These are phyloP conservation scores for Penicillium crystallinum DNA, from an alignment of 495 filamentous ascomycete genomes.

Conservation along the genomic window DNA sequence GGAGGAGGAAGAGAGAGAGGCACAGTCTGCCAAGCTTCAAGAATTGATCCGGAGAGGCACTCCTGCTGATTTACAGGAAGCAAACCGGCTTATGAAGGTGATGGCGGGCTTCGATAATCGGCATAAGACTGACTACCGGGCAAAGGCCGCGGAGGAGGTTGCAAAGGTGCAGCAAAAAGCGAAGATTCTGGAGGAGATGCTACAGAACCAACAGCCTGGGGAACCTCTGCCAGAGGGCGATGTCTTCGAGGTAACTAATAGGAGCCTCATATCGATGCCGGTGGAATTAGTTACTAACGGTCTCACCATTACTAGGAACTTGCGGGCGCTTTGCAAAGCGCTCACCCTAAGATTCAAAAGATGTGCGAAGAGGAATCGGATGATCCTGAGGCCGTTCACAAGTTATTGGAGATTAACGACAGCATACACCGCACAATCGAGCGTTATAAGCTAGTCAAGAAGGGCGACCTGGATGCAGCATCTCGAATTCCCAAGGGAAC, in stretches of 20 bases:
- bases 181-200: slow-evolving; percentile 83
- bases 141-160: slow-evolving; percentile 95
- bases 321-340: slow-evolving; percentile 83
- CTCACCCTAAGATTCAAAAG: slow-evolving; percentile 96
- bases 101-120: slow-evolving; percentile 96
- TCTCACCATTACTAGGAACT: slow-evolving; percentile 57
- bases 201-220: slow-evolving; percentile 75
- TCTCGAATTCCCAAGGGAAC: slow-evolving; percentile 79
- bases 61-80: slow-evolving; percentile 90
- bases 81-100: slow-evolving; percentile 95
- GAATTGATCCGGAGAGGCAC: slow-evolving; percentile 90
- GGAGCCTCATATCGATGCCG: not conserved
- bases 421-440: slow-evolving; percentile 97
- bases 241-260: slow-evolving; percentile 68
- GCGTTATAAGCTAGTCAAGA: slow-evolving; percentile 88
- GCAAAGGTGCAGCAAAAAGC: slow-evolving; percentile 90
- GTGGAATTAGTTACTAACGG: slow-evolving; percentile 2
- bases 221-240: slow-evolving; percentile 84
- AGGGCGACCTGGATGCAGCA: slow-evolving; percentile 87
- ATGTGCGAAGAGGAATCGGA: slow-evolving; percentile 99
- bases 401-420: slow-evolving; percentile 95
- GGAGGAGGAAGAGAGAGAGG: slow-evolving; percentile 93
- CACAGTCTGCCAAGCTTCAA: slow-evolving; percentile 94
- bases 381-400: slow-evolving; percentile 90
- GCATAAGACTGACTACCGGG: slow-evolving; percentile 94